Conservation (phyloP, 1,284 basidiomycete species). For the Somion occarium region DNA sequence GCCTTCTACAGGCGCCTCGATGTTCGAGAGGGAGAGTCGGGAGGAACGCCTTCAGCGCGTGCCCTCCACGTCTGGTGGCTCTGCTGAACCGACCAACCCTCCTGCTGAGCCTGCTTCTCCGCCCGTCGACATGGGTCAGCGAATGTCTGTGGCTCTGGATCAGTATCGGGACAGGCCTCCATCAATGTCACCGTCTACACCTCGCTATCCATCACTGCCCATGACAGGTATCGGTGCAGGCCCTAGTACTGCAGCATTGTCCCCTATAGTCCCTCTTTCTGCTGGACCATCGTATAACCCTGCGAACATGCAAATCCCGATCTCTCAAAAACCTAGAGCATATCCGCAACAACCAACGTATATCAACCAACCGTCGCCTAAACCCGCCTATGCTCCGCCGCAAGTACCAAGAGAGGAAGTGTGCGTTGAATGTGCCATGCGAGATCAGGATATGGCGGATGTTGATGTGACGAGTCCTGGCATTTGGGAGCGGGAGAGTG, state of each 20-base stretch:
- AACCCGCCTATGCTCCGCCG: slow-evolving; percentile 53
- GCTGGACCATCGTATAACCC: slow-evolving; percentile 52
- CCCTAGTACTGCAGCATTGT: slow-evolving; percentile 25
- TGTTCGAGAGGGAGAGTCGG: not conserved
- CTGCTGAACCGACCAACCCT: slow-evolving; percentile 3
- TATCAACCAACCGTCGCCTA: slow-evolving; percentile 54
- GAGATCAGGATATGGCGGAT: slow-evolving; percentile 97
- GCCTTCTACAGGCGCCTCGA: not conserved
- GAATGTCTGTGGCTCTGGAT: slow-evolving; percentile 15
- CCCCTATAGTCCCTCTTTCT: slow-evolving; percentile 45
- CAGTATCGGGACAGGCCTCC: slow-evolving; percentile 20
- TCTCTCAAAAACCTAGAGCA: slow-evolving; percentile 61
- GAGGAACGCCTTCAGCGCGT: slow-evolving; percentile 10
- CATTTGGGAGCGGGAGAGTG: slow-evolving; percentile 90
- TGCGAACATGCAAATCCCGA: slow-evolving; percentile 38
- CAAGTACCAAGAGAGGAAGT: slow-evolving; percentile 68
- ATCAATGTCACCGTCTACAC: slow-evolving; percentile 33
- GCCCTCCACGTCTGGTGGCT: slow-evolving; percentile 5
- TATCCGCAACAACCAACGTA: slow-evolving; percentile 73
- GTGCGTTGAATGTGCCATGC: slow-evolving; percentile 98
- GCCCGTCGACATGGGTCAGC: slow-evolving; percentile 26
- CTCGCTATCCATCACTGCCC: slow-evolving; percentile 42
- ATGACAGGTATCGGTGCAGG: slow-evolving; percentile 33
- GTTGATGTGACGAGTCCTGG: slow-evolving; percentile 85
- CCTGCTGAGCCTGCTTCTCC: slow-evolving; percentile 11